phyloP scores from a whole-genome alignment of 495 filamentous ascomycete species.

The Staphylotrichum longicolle region DNA sequence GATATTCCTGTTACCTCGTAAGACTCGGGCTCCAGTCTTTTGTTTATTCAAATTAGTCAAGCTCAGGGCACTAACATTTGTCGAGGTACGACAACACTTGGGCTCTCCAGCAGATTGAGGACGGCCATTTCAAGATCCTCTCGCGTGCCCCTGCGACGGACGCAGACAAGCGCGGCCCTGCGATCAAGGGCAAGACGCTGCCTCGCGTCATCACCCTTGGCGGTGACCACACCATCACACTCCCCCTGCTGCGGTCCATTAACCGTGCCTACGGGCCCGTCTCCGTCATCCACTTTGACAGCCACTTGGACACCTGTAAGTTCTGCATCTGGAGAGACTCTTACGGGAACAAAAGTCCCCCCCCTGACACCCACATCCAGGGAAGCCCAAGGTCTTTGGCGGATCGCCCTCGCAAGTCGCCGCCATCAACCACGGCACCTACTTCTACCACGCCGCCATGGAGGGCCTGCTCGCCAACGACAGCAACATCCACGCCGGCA shows the following conservation, averaged over 20 bases:
- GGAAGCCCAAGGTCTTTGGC: slow-evolving; percentile 61
- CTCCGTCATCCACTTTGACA: slow-evolving; percentile 85
- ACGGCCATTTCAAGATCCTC: slow-evolving; percentile 57
- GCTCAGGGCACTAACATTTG: neutral
- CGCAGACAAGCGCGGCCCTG: slow-evolving; percentile 46
- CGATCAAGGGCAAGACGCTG: slow-evolving; percentile 52
- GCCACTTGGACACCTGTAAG: slow-evolving; percentile 75
- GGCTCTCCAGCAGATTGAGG: slow-evolving; percentile 76
- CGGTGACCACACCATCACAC: slow-evolving; percentile 80
- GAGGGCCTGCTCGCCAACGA: slow-evolving; percentile 73
- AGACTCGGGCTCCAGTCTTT: neutral
- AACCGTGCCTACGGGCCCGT: slow-evolving; percentile 75
- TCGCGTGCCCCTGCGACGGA: slow-evolving; percentile 51
- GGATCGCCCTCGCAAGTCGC: slow-evolving; percentile 59
- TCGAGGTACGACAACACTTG: slow-evolving; percentile 61
- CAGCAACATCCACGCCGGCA: slow-evolving; percentile 71
- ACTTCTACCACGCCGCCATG: slow-evolving; percentile 78
- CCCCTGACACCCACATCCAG: slow-evolving; percentile 38
- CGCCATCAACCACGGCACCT: slow-evolving; percentile 77
- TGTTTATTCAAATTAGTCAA: neutral
- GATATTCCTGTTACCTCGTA: slow-evolving; percentile 80
- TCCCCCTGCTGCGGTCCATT: slow-evolving; percentile 73
- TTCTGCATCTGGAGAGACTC: neutral
- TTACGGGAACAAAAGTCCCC: slow-evolving; percentile 36
- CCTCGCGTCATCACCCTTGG: slow-evolving; percentile 71